Percentiles rank a stretch among this genome's conserved stretches.
Evolutionary conservation across 2,329 filamentous ascomycete genomes (phyloP).

Genomic region (Curvularia eragrostidis): DNA sequence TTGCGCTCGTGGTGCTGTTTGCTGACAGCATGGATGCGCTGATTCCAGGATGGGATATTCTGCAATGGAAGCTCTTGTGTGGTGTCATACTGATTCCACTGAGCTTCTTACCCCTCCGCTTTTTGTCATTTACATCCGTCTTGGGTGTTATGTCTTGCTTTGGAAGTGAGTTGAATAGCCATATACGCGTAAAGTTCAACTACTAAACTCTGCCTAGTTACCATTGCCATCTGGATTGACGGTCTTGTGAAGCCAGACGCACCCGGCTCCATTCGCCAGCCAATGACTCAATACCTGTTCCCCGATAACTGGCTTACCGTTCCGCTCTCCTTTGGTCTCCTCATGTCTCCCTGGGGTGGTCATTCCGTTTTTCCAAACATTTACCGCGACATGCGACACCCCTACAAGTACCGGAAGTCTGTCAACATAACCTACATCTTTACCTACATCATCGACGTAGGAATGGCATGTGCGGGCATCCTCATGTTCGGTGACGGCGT

Average conservation of each 20-base stretch:
- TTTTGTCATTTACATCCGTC: constrained; percentile 89
- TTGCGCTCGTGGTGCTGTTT: constrained; percentile 91
- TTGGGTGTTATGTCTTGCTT: constrained; percentile 91
- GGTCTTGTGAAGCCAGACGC: constrained; percentile 80
- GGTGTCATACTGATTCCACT: constrained; percentile 79
- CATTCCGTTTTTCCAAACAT: constrained; percentile 84
- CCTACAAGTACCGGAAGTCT: constrained; percentile 77
- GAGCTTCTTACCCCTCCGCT: constrained; percentile 81
- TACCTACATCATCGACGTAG: constrained; percentile 80
- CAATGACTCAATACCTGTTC: constrained; percentile 80
- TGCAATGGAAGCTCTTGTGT: constrained; percentile 85
- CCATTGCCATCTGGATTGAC: constrained; percentile 81
- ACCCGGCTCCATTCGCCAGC: constrained; percentile 83
- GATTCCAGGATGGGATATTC: constrained; percentile 72
- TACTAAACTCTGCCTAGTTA: constrained; percentile 64
- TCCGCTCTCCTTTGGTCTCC: constrained; percentile 84
- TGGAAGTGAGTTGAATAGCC: constrained; percentile 69
- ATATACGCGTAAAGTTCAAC: not conserved
- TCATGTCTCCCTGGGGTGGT: constrained; percentile 82
- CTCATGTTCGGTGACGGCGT: constrained; percentile 96
- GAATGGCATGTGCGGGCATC: constrained; percentile 82
- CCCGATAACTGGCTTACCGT: constrained; percentile 86
- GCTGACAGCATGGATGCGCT: constrained; percentile 86
- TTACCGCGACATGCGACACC: constrained; percentile 79
- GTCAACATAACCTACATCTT: constrained; percentile 84